These are phyloP conservation scores for Stephania yunnanensis DNA, from an alignment of 164 flowering plant genomes.

Conservation along the genomic window DNA sequence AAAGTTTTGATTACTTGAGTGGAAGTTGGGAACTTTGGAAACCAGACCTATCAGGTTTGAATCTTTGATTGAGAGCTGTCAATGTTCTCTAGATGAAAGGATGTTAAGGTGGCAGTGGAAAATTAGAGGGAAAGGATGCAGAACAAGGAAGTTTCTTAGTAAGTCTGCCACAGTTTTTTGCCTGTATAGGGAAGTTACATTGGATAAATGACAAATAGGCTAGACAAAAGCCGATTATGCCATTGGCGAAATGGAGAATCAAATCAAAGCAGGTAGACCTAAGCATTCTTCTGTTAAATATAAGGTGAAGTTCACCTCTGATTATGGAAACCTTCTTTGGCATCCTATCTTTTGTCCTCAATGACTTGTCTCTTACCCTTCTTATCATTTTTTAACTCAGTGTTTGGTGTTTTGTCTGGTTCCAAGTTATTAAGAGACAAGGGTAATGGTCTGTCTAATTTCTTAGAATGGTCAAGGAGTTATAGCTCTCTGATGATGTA, in stretches of 20 bases:
- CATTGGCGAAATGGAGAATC: too few relatives aligned
- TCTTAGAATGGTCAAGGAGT: too few relatives aligned
- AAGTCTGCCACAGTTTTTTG: not conserved
- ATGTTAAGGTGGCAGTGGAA: too few relatives aligned
- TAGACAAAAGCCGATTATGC: not conserved
- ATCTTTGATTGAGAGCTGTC: too few relatives aligned
- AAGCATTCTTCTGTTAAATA: not conserved
- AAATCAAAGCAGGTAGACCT: constrained; percentile 23
- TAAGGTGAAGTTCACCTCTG: constrained; percentile 25
- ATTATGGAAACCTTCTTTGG: constrained; percentile 26
- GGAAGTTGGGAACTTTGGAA: too few relatives aligned
- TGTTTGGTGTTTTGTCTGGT: constrained; percentile 1
- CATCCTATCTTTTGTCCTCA: constrained; percentile 17
- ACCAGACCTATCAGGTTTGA: too few relatives aligned
- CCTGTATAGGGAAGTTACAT: not conserved
- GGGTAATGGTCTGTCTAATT: not conserved
- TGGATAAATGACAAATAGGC: not conserved
- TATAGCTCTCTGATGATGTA: too few relatives aligned
- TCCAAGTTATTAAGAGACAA: constrained; percentile 6
- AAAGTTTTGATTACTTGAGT: too few relatives aligned
- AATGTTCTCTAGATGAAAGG: too few relatives aligned
- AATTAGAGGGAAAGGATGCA: too few relatives aligned
- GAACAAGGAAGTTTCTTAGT: not conserved
- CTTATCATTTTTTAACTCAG: constrained; percentile 1
- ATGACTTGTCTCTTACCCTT: constrained; percentile 16